Base-by-base conservation (phyloP, 108 stramenopile genomes). In the Pseudonitzschia pungens region DNA sequence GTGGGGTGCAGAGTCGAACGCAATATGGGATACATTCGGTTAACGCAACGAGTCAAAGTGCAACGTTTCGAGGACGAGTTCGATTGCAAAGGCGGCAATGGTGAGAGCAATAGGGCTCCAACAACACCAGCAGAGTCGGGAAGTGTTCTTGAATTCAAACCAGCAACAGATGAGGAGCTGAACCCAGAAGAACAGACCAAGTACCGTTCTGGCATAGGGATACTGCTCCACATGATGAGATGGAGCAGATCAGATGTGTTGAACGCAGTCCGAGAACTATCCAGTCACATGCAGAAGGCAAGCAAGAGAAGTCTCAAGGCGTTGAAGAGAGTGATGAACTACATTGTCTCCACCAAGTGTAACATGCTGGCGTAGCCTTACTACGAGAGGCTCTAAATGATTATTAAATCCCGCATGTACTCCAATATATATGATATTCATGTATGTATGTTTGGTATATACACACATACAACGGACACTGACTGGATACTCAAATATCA, bases 31-130 rank as follows among this genome's bases (percentile, higher is more conserved):
- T 36, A 0, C 44, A 22, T 82, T 42, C 71, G 73, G 26, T 29
- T 85, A 21, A 77, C 76, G 16, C 84, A 85, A 72, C 78, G 81
- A 57, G 84, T 85, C 7, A 22, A 80, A 26, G 36, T 85, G 2
- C 81, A 85, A 36, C 80, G 76, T 24, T 68, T 79, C n/a, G n/a
- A n/a, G n/a, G n/a, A n/a, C n/a, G n/a, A n/a, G n/a, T n/a, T n/a
- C n/a, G n/a, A n/a, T n/a, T n/a, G n/a, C n/a, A n/a, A n/a, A n/a
- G n/a, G n/a, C n/a, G n/a, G n/a, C n/a, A 29, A 56, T 56, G 55
- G 55, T 43, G 9, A 6, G 9, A 11, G 42, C 11, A 6, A 43
- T 11, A 6, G 42, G 11, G 42, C 42, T 11, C 42, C 42, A 43
- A 9, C 42, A 43, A 56, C n/a, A n/a, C n/a, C n/a, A n/a, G n/a